Base-by-base conservation (phyloP, 2,329 filamentous ascomycete species). In the Colletotrichum gloeosporioides region DNA sequence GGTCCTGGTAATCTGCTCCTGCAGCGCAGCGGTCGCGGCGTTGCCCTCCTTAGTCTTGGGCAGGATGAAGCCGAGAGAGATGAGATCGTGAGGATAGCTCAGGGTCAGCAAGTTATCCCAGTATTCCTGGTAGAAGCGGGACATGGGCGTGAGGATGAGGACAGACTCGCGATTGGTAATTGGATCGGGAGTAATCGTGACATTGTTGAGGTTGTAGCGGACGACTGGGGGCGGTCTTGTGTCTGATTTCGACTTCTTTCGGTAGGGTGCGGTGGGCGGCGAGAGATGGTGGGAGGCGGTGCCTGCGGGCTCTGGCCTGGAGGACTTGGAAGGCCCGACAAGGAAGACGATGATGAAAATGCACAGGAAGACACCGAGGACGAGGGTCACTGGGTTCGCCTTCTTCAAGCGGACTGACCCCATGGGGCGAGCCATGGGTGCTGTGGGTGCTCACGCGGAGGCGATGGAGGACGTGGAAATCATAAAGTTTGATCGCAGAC, bases 21-120 rank as follows among this genome's bases (percentile, higher is more conserved):
- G 96, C 70, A 99, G 88, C 53, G 94, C 93, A 8, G 92, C 88
- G 18, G 96, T 97, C 4, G 97, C 97, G 32, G 93, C 89, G 84
- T 99, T 98, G 75, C 97, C 97, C 80, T 98, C 96, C 82, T 94
- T 94, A 64, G 93, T 98, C 87, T 98, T 98, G 69, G 97, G 97
- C 32, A 98, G 93, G 82, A 99, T 99, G 87, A 99, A 99, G 53
- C 95, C 97, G 32, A 99, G 89, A 1, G 95, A 98, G 82, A 99
- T 98, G 78, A 99, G 92, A 76, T 98, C 95, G 86, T 98, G 97
- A 4, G 97, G 97, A 84, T 99, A 99, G 81, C 87, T 90, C 72
- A 99, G 90, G 83, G 92, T 92, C 79, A 96, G 84, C 32, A 99
- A 89, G 81, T 99, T 99, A 84, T 98, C 94, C 96, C 97, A 99